phyloP scores from a whole-genome alignment of 352 stramenopile genomes.

The Pythium sp. region DNA sequence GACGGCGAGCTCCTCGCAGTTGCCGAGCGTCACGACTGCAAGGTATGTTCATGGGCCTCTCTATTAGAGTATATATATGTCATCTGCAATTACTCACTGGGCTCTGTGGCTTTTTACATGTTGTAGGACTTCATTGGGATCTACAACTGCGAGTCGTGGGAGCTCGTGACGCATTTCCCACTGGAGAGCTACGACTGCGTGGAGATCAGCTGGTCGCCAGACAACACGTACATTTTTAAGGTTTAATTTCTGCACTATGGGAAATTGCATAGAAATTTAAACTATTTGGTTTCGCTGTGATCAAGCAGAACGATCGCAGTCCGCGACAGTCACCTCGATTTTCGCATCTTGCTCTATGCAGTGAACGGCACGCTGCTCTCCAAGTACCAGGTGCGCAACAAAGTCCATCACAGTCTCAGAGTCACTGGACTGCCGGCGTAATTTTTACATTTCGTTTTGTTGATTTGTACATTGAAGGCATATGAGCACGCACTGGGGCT shows the following conservation, averaged over 20 bases:
- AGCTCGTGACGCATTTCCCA: constrained; percentile 64
- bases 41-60: constrained; percentile 27
- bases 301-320: constrained; percentile 53
- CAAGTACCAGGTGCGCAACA: constrained; percentile 62
- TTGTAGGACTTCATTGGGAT: constrained; percentile 68
- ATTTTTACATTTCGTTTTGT: neutral
- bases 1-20: constrained; percentile 63
- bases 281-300: constrained; percentile 1
- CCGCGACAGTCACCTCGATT: constrained; percentile 72
- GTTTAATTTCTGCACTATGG: neutral
- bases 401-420: no score
- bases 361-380: constrained; percentile 54
- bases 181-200: constrained; percentile 81
- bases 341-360: constrained; percentile 69
- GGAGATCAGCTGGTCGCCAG: constrained; percentile 64
- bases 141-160: constrained; percentile 75
- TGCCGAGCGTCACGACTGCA: constrained; percentile 73
- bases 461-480: constrained; percentile 31
- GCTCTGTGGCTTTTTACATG: neutral
- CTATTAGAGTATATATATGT: neutral
- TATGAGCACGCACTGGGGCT: constrained; percentile 80
- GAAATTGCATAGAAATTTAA: neutral
- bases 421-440: neutral
- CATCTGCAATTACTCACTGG: neutral
- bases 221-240: constrained; percentile 51